Percentiles rank a stretch among this genome's conserved stretches.
Evolutionary conservation across 768 basidiomycete genomes (phyloP).

Genomic region (Piloderma croceum): DNA sequence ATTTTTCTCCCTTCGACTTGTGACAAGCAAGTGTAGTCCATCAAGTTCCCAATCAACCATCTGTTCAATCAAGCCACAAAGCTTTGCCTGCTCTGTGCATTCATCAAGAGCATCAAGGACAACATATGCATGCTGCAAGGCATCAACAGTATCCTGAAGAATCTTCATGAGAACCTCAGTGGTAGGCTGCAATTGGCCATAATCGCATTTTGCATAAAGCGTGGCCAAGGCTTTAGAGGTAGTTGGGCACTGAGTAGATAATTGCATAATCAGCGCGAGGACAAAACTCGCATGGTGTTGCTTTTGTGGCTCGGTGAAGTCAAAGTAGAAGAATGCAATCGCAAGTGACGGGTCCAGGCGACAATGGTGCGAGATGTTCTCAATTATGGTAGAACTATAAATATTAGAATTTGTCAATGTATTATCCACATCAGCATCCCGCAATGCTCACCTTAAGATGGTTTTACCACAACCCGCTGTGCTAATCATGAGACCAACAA

Average conservation of each 20-base stretch:
- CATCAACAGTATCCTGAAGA: slow-evolving; percentile 7
- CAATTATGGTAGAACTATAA: too few species aligned
- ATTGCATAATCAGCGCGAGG: slow-evolving; percentile 16
- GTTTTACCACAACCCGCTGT: too few species aligned
- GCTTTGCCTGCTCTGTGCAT: slow-evolving; percentile 8
- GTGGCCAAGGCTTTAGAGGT: too few species aligned
- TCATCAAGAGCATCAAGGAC: slow-evolving; percentile 21
- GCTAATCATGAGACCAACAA: too few species aligned
- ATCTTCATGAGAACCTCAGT: too few species aligned
- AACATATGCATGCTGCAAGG: slow-evolving; percentile 12
- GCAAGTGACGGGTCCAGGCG: neutral
- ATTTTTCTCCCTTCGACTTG: slow-evolving; percentile 15
- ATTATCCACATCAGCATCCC: too few species aligned
- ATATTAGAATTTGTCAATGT: too few species aligned
- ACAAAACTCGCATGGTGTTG: slow-evolving; percentile 9
- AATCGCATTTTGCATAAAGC: too few species aligned
- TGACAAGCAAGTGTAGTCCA: slow-evolving; percentile 7
- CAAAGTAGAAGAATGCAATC: slow-evolving; percentile 20
- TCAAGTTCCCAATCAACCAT: slow-evolving; percentile 1
- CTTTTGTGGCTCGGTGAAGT: slow-evolving; percentile 12
- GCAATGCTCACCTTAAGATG: too few species aligned
- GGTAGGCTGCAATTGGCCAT: too few species aligned
- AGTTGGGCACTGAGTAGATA: slow-evolving; percentile 7
- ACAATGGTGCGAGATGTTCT: too few species aligned
- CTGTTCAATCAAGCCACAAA: slow-evolving; percentile 7